Conservation (phyloP, 257 asterid species). For the Phtheirospermum japonicum region DNA sequence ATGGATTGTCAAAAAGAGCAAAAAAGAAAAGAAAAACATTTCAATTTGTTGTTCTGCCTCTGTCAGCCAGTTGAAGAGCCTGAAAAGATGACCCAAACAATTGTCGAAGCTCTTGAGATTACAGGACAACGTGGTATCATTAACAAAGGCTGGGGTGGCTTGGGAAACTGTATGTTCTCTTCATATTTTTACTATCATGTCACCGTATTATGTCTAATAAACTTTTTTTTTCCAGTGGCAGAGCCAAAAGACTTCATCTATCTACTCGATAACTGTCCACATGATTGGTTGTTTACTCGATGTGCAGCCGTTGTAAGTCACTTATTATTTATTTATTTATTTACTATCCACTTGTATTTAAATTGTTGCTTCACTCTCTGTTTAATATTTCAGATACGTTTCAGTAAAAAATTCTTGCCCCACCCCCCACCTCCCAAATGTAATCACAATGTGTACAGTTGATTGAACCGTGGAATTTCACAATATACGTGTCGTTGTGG, state of each 20-base stretch:
- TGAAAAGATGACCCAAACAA: constrained; percentile 72
- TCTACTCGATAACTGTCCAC: constrained; percentile 79
- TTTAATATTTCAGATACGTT: too few species aligned
- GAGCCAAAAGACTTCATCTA: constrained; percentile 70
- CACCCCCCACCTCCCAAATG: too few species aligned
- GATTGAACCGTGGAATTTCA: too few species aligned
- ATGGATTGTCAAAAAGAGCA: too few species aligned
- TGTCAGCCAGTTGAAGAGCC: constrained; percentile 87
- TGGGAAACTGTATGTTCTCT: constrained; percentile 61
- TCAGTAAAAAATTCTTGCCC: too few species aligned
- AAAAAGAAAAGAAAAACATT: too few species aligned
- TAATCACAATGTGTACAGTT: too few species aligned
- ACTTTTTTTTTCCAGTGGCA: constrained; percentile 49
- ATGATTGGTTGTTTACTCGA: constrained; percentile 84
- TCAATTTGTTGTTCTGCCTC: constrained; percentile 16
- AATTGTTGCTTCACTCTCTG: neutral
- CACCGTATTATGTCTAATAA: too few species aligned
- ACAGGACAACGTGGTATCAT: constrained; percentile 91
- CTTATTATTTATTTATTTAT: constrained; percentile 9
- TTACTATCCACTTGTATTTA: neutral
- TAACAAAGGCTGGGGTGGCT: constrained; percentile 97
- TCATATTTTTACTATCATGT: neutral
- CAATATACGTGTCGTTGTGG: too few species aligned
- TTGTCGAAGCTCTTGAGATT: constrained; percentile 71
- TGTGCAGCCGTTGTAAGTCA: constrained; percentile 81